Percentiles rank a stretch among this genome's conserved stretches.
These are phyloP conservation scores for Pythium myriotylum DNA, from an alignment of 352 stramenopile genomes.

Conservation along the genomic window DNA sequence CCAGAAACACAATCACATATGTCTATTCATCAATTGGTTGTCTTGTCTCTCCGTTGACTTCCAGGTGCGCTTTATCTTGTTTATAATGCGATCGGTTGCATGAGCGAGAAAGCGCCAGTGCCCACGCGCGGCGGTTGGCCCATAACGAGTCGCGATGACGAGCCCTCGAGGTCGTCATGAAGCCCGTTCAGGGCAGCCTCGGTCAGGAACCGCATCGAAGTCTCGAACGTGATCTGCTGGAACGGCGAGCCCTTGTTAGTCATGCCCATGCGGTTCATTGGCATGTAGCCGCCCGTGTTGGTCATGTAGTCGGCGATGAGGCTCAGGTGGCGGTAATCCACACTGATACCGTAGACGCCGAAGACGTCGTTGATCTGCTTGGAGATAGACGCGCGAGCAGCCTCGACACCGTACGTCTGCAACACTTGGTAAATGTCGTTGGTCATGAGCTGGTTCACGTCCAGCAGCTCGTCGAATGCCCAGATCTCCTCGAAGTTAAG, in stretches of 20 bases:
- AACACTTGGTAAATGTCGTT: conserved; percentile 99
- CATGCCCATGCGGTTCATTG: conserved; percentile 98
- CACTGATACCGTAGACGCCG: conserved; percentile 98
- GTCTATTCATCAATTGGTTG: conserved; percentile 11
- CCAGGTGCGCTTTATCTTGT: background rate
- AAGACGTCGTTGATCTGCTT: conserved; percentile 99
- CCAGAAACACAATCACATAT: background rate
- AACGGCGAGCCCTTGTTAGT: conserved; percentile 94
- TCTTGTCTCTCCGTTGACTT: background rate
- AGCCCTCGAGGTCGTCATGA: conserved; percentile 91
- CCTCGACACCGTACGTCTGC: conserved; percentile 98
- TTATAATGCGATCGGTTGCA: conserved; percentile 87
- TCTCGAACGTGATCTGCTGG: conserved; percentile 99
- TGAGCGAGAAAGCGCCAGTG: conserved; percentile 95
- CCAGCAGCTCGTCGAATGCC: conserved; percentile 89
- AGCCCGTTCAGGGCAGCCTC: conserved; percentile 92
- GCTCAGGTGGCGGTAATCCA: conserved; percentile 97
- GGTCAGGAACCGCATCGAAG: conserved; percentile 98
- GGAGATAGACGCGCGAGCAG: conserved; percentile 96
- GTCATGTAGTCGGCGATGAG: conserved; percentile 99
- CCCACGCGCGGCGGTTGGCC: conserved; percentile 94
- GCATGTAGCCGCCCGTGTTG: conserved; percentile 95
- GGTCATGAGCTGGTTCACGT: conserved; percentile 95
- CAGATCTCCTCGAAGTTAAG: conserved; percentile 99
- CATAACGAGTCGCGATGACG: conserved; percentile 95